Evolutionary conservation across 257 asterid species (phyloP).

Genomic region (Capsicum chinense): DNA sequence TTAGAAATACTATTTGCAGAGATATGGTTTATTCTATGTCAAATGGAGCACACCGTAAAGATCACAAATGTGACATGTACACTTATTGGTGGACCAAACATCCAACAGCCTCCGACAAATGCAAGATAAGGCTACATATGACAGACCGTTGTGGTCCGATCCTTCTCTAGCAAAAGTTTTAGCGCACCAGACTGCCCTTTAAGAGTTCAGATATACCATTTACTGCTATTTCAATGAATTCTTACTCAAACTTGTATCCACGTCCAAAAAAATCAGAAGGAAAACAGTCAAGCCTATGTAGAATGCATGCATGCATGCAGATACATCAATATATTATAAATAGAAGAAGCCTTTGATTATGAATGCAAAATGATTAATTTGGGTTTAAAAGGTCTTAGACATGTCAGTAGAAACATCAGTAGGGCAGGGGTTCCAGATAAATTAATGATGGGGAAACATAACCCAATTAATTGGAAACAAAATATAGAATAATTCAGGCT

Average conservation of each 20-base stretch:
- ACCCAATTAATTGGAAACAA: neutral
- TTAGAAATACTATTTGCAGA: neutral
- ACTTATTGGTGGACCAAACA: neutral
- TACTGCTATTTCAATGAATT: neutral
- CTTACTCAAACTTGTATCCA: neutral
- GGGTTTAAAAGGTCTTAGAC: neutral
- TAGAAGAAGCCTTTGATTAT: neutral
- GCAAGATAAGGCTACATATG: too few relatives aligned
- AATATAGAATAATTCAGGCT: conserved; percentile 28
- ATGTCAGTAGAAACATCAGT: neutral
- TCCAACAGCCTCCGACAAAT: too few relatives aligned
- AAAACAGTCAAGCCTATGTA: neutral
- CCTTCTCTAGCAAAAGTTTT: too few relatives aligned
- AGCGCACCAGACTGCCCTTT: too few relatives aligned
- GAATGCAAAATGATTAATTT: neutral
- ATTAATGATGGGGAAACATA: conserved; percentile 21
- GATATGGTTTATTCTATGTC: neutral
- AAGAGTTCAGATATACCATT: neutral
- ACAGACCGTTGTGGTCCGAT: too few relatives aligned
- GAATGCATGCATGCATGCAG: neutral
- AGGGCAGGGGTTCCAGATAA: neutral
- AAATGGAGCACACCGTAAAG: neutral
- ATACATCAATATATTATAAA: neutral
- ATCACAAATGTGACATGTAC: neutral
- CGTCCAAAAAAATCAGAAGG: neutral